phyloP scores from a whole-genome alignment of 352 stramenopile species.

The Ophiocytium majus region DNA sequence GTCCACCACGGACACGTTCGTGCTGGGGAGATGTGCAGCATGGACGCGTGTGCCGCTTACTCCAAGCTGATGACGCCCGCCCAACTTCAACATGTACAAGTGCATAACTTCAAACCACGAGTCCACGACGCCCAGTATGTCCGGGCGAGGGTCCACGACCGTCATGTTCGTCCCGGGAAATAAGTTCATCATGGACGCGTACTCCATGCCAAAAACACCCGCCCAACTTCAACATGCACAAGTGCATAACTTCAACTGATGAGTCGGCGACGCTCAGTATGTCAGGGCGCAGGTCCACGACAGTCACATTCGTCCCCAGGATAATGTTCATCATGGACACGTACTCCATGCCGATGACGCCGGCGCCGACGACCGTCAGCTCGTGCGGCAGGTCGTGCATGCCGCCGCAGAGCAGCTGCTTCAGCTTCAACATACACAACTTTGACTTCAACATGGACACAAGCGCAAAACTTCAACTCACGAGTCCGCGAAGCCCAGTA shows the following conservation, averaged over 20 bases:
- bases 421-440: slow-evolving; percentile 40
- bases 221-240: neutral
- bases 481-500: slow-evolving; percentile 25
- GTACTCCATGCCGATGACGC: slow-evolving; percentile 84
- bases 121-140: slow-evolving; percentile 72
- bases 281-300: slow-evolving; percentile 67
- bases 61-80: slow-evolving; percentile 84
- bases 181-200: slow-evolving; percentile 82
- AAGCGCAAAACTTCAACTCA: neutral
- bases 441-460: slow-evolving; percentile 1
- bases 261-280: slow-evolving; percentile 71
- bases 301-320: slow-evolving; percentile 74
- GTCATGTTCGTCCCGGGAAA: slow-evolving; percentile 76
- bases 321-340: slow-evolving; percentile 80
- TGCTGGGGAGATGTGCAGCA: slow-evolving; percentile 8
- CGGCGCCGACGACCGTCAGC: slow-evolving; percentile 63
- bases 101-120: no score
- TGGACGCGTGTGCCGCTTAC: no score
- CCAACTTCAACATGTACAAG: no score
- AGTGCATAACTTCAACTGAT: no score
- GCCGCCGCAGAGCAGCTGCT: slow-evolving; percentile 54
- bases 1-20: slow-evolving; percentile 13
- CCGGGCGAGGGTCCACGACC: slow-evolving; percentile 68
- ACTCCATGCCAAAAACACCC: slow-evolving; percentile 82
- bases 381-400: slow-evolving; percentile 44